phyloP scores from a whole-genome alignment of 306 rosid genomes.

The Acacia confusa region DNA sequence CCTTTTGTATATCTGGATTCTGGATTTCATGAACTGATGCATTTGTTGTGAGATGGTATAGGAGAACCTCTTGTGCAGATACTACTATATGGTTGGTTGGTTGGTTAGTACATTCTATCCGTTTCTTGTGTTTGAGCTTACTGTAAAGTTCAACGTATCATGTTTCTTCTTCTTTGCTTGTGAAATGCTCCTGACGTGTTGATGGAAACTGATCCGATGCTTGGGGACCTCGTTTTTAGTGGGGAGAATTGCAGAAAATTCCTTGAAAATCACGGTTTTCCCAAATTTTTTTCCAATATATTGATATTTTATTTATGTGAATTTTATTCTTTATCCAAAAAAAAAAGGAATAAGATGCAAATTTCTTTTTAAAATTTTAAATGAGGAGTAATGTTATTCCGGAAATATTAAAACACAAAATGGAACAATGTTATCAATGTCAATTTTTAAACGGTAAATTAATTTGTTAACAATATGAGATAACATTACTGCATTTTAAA shows the following conservation, averaged over 20 bases:
- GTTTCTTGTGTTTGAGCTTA: not conserved
- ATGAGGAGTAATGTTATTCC: accelerated
- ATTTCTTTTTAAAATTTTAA: too few species aligned
- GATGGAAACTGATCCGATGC: not conserved
- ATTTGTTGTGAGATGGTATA: not conserved
- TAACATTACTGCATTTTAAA: too few species aligned
- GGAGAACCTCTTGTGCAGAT: not conserved
- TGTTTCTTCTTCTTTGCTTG: not conserved
- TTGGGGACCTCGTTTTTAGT: not conserved
- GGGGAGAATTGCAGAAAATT: not conserved
- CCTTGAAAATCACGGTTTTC: not conserved
- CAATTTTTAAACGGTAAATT: too few species aligned
- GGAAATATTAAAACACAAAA: too few species aligned
- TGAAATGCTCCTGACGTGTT: not conserved
- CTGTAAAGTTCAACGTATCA: not conserved
- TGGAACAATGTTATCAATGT: too few species aligned
- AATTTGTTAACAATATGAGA: too few species aligned
- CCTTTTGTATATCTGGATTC: not conserved
- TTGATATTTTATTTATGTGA: not conserved
- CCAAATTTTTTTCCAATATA: not conserved
- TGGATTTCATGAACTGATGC: not conserved
- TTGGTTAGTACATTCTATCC: not conserved
- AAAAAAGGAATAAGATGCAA: too few species aligned
- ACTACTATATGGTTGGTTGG: too few species aligned
- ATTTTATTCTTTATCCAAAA: not conserved